Evolutionary conservation across 257 asterid genomes (phyloP).

Genomic region (Solanum ossicruentum): DNA sequence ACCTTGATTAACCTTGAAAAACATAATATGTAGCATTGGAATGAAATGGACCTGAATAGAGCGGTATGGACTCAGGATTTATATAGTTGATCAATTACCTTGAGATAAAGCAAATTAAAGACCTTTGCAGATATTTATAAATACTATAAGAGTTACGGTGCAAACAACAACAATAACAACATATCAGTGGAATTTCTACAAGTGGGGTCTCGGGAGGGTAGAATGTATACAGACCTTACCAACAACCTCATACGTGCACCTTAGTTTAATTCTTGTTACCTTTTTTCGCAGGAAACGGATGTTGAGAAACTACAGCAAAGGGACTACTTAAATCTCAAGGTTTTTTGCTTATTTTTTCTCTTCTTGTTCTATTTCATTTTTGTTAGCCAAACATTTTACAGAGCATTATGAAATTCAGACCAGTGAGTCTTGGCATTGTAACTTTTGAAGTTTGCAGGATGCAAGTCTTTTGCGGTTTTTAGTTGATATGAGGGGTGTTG

Average conservation of each 20-base stretch:
- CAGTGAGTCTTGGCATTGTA: constrained; percentile 25
- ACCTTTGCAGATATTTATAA: background rate
- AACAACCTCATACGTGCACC: too few relatives aligned
- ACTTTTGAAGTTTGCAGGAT: constrained; percentile 76
- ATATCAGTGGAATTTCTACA: too few relatives aligned
- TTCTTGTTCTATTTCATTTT: background rate
- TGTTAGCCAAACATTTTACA: background rate
- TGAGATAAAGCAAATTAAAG: background rate
- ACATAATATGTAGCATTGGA: background rate
- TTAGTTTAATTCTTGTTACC: background rate
- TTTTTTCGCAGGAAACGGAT: constrained; percentile 66
- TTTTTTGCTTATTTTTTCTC: background rate
- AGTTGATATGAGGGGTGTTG: constrained; percentile 98
- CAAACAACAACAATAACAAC: too few relatives aligned
- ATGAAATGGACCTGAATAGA: background rate
- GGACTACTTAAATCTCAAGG: constrained; percentile 85
- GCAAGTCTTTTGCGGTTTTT: constrained; percentile 95
- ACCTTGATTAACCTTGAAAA: background rate
- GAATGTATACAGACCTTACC: too few relatives aligned
- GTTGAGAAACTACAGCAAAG: constrained; percentile 95
- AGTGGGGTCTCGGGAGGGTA: too few relatives aligned
- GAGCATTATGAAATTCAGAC: background rate
- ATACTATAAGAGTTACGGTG: background rate
- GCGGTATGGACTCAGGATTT: background rate
- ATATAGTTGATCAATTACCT: background rate